Base-by-base conservation (phyloP, 2,329 filamentous ascomycete species). In the Gaeumannomyces tritici region DNA sequence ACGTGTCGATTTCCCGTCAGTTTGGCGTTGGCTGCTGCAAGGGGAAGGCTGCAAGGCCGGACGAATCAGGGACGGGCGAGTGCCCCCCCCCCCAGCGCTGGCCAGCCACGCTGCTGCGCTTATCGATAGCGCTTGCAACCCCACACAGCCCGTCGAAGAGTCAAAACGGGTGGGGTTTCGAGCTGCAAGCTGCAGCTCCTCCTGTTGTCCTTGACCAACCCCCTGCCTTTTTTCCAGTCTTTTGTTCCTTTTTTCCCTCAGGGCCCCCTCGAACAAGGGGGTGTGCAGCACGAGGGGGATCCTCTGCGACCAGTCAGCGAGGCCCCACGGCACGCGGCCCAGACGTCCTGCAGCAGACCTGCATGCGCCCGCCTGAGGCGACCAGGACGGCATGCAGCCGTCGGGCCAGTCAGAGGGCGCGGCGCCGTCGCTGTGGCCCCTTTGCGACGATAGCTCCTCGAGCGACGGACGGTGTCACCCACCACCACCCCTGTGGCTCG, bases 91-190 rank as follows among this genome's bases (percentile, higher is more conserved):
- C 18, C 31, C 31, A 31, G 31, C 8, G 7, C 31, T 31, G 31
- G 15, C 13, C 35, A 24, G 18, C 42, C 42, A 51, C 42, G 42
- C 61, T 63, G 57, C 57, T 61, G 33, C 61, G 61, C 63, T 61
- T 66, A 69, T 69, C 69, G 70, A 71, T 69, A 73, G 70, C 71
- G 71, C 65, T 67, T 69, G 61, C 54, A 27, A 63, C 58, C 58
- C 64, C 55, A 29, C 55, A 27, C 55, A 6, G 28, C 55, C n/a
- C 24, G 26, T 56, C 55, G 55, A 56, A 51, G 42, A 51, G 42
- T 51, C 42, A 51, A 47, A 21, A 21, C 42, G 21, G 21, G 42
- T 51, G 42, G 42, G 42, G 42, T 51, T 51, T 51, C 42, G 42
- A 51, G 42, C 21, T 51, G 42, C 42, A 51, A 51, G 55, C 55